Percentiles rank a stretch among this genome's conserved stretches.
Conservation (phyloP, 2,329 filamentous ascomycete genomes). For the Colletotrichum sidae region DNA sequence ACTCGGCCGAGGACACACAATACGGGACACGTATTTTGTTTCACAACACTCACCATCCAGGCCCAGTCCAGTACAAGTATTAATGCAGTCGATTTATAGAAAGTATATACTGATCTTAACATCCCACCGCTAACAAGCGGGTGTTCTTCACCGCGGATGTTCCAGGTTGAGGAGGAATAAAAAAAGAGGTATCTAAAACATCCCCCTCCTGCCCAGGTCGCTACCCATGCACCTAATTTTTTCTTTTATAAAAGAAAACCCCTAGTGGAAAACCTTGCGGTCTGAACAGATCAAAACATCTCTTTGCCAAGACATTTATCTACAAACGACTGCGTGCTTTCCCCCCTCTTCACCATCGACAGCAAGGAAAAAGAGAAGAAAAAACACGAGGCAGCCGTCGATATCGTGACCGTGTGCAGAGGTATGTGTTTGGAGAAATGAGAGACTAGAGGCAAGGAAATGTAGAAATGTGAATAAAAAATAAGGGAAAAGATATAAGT, state of each 20-base stretch:
- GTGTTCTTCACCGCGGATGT: neutral
- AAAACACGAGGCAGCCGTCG: constrained; percentile 26
- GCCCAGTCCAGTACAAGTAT: neutral
- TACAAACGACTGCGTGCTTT: constrained; percentile 11
- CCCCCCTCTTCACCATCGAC: constrained; percentile 3
- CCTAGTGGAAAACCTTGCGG: constrained; percentile 20
- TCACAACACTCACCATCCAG: neutral
- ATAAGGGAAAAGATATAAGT: constrained; percentile 36
- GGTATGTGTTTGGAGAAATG: constrained; percentile 22
- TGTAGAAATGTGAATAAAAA: constrained; percentile 33
- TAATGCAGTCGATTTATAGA: constrained; percentile 10
- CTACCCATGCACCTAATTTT: constrained; percentile 5
- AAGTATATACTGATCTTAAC: constrained; percentile 9
- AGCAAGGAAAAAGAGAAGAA: constrained; percentile 8
- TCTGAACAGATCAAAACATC: constrained; percentile 10
- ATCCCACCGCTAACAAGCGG: neutral
- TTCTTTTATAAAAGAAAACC: neutral
- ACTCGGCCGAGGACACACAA: too few relatives aligned
- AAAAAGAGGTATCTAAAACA: constrained; percentile 26
- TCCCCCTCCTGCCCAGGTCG: constrained; percentile 9
- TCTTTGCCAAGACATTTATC: neutral
- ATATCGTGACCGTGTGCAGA: constrained; percentile 33
- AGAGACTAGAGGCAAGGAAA: constrained; percentile 27
- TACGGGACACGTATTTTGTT: neutral
- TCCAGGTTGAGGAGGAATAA: constrained; percentile 1